Percentiles rank a stretch among this genome's conserved stretches.
These are phyloP conservation scores for Lipomyces japonicus DNA, from an alignment of 805 yeast genomes.

Conservation along the genomic window DNA sequence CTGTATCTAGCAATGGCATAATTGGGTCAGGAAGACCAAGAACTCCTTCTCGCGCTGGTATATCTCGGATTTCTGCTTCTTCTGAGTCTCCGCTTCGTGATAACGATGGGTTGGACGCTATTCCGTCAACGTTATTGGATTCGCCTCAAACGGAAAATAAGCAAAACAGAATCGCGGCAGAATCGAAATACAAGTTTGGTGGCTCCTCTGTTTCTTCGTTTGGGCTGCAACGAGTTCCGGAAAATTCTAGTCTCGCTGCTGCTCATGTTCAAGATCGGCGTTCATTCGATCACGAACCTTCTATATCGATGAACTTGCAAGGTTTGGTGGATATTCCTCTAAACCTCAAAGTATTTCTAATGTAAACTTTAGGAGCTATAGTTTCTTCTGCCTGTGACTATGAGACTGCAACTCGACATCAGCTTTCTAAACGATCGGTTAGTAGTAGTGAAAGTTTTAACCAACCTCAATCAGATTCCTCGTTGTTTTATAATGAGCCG, in stretches of 20 bases:
- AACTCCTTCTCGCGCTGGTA: no score
- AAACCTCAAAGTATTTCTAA: no score
- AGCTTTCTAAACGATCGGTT: neutral
- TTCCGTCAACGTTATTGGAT: constrained; percentile 27
- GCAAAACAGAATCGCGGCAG: constrained; percentile 7
- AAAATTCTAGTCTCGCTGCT: neutral
- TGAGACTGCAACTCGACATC: no score
- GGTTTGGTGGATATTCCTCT: no score
- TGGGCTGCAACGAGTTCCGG: constrained; percentile 1
- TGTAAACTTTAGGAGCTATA: no score
- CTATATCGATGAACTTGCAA: no score
- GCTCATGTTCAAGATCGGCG: neutral
- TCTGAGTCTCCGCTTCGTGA: constrained; percentile 6
- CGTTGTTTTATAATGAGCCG: constrained; percentile 1
- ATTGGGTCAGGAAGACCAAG: no score
- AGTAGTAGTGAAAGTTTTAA: neutral
- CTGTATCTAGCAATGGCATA: no score
- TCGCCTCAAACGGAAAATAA: constrained; percentile 18
- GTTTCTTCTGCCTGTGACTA: no score
- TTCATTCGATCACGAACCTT: no score
- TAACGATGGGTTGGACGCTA: constrained; percentile 26
- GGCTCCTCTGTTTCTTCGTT: neutral
- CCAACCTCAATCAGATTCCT: neutral
- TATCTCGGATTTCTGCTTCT: no score
- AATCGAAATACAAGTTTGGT: neutral